Evolutionary conservation across 306 rosid species (phyloP).

Genomic region (Purshia tridentata): DNA sequence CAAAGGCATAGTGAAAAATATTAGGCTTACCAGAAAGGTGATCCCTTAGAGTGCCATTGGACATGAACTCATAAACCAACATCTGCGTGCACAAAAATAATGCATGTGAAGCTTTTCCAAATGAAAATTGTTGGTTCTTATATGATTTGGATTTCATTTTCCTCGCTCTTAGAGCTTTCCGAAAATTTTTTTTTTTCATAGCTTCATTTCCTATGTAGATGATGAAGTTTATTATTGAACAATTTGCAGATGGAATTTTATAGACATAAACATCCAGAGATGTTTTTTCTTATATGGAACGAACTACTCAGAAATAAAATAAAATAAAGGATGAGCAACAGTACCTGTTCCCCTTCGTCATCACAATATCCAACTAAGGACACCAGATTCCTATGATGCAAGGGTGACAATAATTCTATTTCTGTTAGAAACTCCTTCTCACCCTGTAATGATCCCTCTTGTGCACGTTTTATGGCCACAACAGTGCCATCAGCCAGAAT

Average conservation of each 20-base stretch:
- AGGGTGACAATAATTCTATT: conserved; percentile 69
- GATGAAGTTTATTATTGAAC: not conserved
- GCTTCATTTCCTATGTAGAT: not conserved
- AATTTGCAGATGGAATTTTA: not conserved
- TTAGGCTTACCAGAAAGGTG: conserved; percentile 73
- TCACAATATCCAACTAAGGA: conserved; percentile 79
- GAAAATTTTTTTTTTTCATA: not conserved
- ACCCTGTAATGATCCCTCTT: conserved; percentile 76
- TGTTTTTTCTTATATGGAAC: not conserved
- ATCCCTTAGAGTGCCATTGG: conserved; percentile 87
- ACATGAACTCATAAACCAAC: conserved; percentile 91
- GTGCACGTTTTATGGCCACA: conserved; percentile 90
- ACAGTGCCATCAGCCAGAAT: conserved; percentile 51
- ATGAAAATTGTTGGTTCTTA: conserved; percentile 4
- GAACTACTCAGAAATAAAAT: not conserved
- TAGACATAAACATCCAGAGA: not conserved
- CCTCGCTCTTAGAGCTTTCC: not conserved
- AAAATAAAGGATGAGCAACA: not conserved
- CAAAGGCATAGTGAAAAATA: conserved; percentile 15
- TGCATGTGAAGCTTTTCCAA: conserved; percentile 17
- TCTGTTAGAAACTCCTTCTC: conserved; percentile 87
- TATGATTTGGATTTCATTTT: not conserved
- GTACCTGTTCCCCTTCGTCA: conserved; percentile 80
- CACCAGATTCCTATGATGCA: conserved; percentile 86
- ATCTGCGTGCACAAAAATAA: conserved; percentile 62